Percentiles rank a stretch among this genome's conserved stretches.
phyloP scores from a whole-genome alignment of 2,329 filamentous ascomycete genomes.

The Dichotomopilus funicola region DNA sequence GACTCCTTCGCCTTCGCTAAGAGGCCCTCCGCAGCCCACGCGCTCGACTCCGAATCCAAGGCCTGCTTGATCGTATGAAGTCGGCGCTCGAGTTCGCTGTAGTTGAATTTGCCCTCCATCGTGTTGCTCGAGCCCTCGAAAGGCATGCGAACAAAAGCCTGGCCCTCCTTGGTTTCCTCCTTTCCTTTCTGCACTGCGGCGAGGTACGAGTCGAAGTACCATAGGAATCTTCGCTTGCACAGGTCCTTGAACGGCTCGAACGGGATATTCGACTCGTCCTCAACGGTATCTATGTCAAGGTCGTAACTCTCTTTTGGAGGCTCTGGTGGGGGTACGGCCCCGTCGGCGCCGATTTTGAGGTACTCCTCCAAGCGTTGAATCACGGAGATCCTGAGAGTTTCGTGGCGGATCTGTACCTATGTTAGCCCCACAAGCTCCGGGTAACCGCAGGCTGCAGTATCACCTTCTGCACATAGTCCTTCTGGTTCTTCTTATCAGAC shows the following conservation, averaged over 20 bases:
- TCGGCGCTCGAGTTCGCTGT: conserved; percentile 63
- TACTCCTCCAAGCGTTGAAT: conserved; percentile 79
- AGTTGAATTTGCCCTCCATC: conserved; percentile 86
- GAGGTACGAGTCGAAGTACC: conserved; percentile 91
- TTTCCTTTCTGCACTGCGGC: conserved; percentile 60
- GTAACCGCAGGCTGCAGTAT: background rate
- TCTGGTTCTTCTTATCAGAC: conserved; percentile 66
- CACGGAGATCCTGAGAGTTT: conserved; percentile 78
- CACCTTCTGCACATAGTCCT: conserved; percentile 74
- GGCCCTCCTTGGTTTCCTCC: conserved; percentile 55
- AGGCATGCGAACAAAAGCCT: conserved; percentile 71
- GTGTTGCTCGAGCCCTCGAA: conserved; percentile 72
- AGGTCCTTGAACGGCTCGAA: conserved; percentile 88
- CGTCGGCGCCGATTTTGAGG: conserved; percentile 55
- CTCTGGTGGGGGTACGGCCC: conserved; percentile 32
- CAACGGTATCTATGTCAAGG: conserved; percentile 43
- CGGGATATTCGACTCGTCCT: conserved; percentile 45
- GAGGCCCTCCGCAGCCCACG: conserved; percentile 66
- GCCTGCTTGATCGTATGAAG: conserved; percentile 61
- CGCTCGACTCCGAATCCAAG: conserved; percentile 63
- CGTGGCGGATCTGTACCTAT: conserved; percentile 68
- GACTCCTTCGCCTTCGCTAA: conserved; percentile 57
- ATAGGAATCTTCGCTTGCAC: conserved; percentile 85
- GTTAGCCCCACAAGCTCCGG: conserved; percentile 11
- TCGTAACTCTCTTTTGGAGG: conserved; percentile 36